These are phyloP conservation scores for Triangularia setosa DNA, from an alignment of 2,329 filamentous ascomycete genomes.

Conservation along the genomic window DNA sequence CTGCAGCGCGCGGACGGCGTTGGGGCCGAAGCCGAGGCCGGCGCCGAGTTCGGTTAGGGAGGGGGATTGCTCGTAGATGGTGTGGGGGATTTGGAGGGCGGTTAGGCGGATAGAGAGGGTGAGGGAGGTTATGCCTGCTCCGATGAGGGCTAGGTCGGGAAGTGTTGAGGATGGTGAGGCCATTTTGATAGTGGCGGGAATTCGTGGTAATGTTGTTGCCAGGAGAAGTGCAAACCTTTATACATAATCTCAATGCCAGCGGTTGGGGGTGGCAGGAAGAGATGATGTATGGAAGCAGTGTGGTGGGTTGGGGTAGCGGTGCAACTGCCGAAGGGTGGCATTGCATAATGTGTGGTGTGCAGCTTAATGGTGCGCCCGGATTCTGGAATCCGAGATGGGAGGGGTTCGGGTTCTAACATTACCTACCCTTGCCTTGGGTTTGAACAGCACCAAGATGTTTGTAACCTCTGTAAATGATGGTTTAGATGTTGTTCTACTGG, in stretches of 20 bases:
- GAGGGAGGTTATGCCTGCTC: constrained; percentile 39
- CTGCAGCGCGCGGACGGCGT: constrained; percentile 32
- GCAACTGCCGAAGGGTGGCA: neutral
- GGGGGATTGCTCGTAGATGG: constrained; percentile 35
- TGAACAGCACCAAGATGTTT: no score
- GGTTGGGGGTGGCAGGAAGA: neutral
- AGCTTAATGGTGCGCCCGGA: neutral
- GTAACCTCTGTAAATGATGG: no score
- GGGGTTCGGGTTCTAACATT: no score
- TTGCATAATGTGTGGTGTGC: neutral
- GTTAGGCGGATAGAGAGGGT: constrained; percentile 34
- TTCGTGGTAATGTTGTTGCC: no score
- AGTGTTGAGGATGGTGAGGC: neutral
- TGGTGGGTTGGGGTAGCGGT: neutral
- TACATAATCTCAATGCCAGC: no score
- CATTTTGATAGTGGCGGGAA: no score
- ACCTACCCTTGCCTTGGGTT: no score
- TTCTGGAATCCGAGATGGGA: neutral
- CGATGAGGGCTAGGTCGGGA: constrained; percentile 33
- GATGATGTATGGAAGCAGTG: neutral
- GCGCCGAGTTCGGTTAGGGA: constrained; percentile 36
- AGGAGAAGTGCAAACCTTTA: no score
- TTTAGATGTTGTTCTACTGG: neutral
- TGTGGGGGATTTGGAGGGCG: constrained; percentile 30
- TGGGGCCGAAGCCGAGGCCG: constrained; percentile 35